A percentile compares a stretch with the other conserved stretches of the same genome.
Conservation (phyloP, 768 basidiomycete species). For the Trametes coccinea region DNA sequence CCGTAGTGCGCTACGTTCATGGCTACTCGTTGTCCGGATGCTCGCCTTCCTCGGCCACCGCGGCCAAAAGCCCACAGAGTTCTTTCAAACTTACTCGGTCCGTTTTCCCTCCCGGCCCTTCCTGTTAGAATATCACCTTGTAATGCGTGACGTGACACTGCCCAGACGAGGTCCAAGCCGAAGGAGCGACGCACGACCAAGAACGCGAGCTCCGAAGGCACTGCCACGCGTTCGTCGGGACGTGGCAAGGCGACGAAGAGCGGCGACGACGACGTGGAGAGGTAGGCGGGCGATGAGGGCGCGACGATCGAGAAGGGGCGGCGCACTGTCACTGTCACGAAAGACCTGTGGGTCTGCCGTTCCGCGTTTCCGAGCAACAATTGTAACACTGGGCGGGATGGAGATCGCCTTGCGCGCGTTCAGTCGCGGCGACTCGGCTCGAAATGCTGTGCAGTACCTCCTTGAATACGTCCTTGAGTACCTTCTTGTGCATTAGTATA, state of each 20-base stretch:
- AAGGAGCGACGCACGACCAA: slow-evolving; percentile 20
- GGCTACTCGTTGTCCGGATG: slow-evolving; percentile 8
- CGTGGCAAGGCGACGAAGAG: slow-evolving; percentile 4
- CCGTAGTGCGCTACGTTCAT: too few relatives aligned
- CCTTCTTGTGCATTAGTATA: not conserved
- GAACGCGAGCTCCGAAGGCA: not conserved
- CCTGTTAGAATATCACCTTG: not conserved
- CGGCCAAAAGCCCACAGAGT: slow-evolving; percentile 21
- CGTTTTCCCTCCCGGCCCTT: not conserved
- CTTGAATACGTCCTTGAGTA: not conserved
- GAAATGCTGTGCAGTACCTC: too few relatives aligned
- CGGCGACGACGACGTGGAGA: not conserved
- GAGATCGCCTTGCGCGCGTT: not conserved
- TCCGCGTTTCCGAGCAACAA: not conserved
- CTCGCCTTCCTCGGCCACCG: slow-evolving; percentile 24
- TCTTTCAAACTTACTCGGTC: slow-evolving; percentile 26
- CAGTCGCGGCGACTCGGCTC: too few relatives aligned
- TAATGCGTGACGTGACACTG: not conserved
- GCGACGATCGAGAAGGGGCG: not conserved
- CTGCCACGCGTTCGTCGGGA: not conserved
- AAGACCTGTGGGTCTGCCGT: not conserved
- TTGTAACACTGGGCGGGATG: not conserved
- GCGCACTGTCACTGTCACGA: not conserved
- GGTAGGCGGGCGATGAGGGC: not conserved
- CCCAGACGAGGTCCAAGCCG: slow-evolving; percentile 26